Conservation (phyloP, 768 basidiomycete species). For the Russula abietina region DNA sequence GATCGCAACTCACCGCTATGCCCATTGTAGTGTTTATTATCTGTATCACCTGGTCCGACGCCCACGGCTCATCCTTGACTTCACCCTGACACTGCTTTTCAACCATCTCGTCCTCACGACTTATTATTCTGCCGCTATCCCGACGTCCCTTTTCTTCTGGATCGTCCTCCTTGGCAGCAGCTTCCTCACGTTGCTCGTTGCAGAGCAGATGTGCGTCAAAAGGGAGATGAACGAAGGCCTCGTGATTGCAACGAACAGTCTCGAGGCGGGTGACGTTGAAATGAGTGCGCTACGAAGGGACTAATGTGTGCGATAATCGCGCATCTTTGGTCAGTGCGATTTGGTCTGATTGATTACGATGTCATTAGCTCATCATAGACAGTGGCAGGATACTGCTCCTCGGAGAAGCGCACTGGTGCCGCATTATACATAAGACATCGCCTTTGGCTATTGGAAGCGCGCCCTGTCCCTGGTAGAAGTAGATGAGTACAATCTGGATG, state of each 20-base stretch:
- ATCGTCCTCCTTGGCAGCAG: constrained; percentile 64
- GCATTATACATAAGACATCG: not conserved
- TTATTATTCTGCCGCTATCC: constrained; percentile 78
- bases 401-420: not conserved
- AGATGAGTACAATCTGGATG: not conserved
- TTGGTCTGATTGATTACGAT: not conserved
- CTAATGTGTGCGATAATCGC: constrained; percentile 34
- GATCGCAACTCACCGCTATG: constrained; percentile 11
- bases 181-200: constrained; percentile 66
- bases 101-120: constrained; percentile 91
- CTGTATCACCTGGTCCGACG: constrained; percentile 83
- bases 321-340: constrained; percentile 8
- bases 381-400: not conserved
- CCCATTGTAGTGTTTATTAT: constrained; percentile 55
- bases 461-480: constrained; percentile 12
- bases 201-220: constrained; percentile 88
- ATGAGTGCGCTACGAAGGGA: constrained; percentile 42
- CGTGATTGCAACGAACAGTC: constrained; percentile 40
- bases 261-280: constrained; percentile 51
- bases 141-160: constrained; percentile 94
- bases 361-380: constrained; percentile 11
- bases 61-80: constrained; percentile 93
- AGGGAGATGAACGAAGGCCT: constrained; percentile 88
- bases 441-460: not conserved
- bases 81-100: constrained; percentile 83